These are phyloP conservation scores for Globisporangium viniferum DNA, from an alignment of 352 stramenopile genomes.

Conservation along the genomic window DNA sequence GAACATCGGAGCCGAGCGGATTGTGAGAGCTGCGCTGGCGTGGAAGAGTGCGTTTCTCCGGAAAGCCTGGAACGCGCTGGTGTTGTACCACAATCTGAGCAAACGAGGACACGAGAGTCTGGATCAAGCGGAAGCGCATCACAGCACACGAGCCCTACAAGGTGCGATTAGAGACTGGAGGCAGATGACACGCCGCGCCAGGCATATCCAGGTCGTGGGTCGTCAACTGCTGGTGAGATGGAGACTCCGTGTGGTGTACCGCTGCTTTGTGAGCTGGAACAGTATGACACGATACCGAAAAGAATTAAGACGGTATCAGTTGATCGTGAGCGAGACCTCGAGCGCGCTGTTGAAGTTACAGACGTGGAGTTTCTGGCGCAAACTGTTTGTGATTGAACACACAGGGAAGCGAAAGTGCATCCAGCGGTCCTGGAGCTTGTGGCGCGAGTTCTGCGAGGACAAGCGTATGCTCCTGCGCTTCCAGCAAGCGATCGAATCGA, in stretches of 20 bases:
- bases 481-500: conserved; percentile 22
- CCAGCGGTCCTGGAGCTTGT: conserved; percentile 22
- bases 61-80: conserved; percentile 27
- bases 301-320: background rate
- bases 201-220: conserved; percentile 12
- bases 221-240: conserved; percentile 29
- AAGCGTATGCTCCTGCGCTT: conserved; percentile 19
- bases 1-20: conserved; percentile 2
- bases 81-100: conserved; percentile 1
- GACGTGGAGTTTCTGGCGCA: conserved; percentile 37
- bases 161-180: conserved; percentile 20
- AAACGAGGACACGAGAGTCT: background rate
- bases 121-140: conserved; percentile 17
- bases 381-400: conserved; percentile 30
- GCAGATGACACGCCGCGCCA: background rate
- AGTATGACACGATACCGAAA: background rate
- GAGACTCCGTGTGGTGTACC: conserved; percentile 35
- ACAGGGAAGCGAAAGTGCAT: conserved; percentile 19
- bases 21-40: conserved; percentile 1
- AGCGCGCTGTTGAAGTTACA: conserved; percentile 11
- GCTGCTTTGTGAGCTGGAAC: conserved; percentile 33
- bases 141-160: conserved; percentile 1
- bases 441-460: conserved; percentile 15
- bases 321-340: conserved; percentile 2
- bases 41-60: conserved; percentile 26